Percentiles rank a stretch among this genome's conserved stretches.
Conservation (phyloP, 1,139 yeast genomes). For the Nakaseomyces sp. region DNA sequence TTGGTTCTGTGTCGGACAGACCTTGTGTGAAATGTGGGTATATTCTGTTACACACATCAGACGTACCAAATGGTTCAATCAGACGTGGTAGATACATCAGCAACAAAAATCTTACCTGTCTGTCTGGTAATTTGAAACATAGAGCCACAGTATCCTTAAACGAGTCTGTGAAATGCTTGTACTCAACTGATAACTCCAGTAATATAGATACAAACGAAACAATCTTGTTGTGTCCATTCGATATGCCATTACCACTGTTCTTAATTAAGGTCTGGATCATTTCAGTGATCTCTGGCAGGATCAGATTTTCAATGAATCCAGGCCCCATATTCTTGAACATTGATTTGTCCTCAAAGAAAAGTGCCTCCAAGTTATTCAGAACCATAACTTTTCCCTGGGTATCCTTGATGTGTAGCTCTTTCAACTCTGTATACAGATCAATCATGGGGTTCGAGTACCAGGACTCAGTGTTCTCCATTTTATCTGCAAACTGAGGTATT, state of each 20-base stretch:
- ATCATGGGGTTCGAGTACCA: slow-evolving; percentile 20
- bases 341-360: slow-evolving; percentile 16
- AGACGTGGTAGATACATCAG: slow-evolving; percentile 55
- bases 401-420: slow-evolving; percentile 27
- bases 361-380: slow-evolving; percentile 21
- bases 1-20: slow-evolving; percentile 73
- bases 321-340: slow-evolving; percentile 33
- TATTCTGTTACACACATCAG: slow-evolving; percentile 41
- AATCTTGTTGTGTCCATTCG: slow-evolving; percentile 23
- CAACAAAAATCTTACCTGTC: slow-evolving; percentile 65
- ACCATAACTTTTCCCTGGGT: slow-evolving; percentile 20
- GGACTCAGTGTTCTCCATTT: slow-evolving; percentile 13
- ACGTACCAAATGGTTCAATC: slow-evolving; percentile 46
- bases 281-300: slow-evolving; percentile 60
- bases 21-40: slow-evolving; percentile 67
- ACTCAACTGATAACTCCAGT: slow-evolving; percentile 17
- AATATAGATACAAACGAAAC: slow-evolving; percentile 23
- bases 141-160: slow-evolving; percentile 59
- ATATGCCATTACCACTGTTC: slow-evolving; percentile 8
- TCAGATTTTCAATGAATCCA: slow-evolving; percentile 51
- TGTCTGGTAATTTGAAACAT: slow-evolving; percentile 59
- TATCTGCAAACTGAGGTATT: slow-evolving; percentile 14
- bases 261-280: slow-evolving; percentile 28
- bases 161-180: slow-evolving; percentile 34
- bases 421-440: slow-evolving; percentile 20